Evolutionary conservation across 192 early-diverging fungal species (phyloP), one percentile per base, ranked within the genome.

Genomic region (Podila epigama): DNA sequence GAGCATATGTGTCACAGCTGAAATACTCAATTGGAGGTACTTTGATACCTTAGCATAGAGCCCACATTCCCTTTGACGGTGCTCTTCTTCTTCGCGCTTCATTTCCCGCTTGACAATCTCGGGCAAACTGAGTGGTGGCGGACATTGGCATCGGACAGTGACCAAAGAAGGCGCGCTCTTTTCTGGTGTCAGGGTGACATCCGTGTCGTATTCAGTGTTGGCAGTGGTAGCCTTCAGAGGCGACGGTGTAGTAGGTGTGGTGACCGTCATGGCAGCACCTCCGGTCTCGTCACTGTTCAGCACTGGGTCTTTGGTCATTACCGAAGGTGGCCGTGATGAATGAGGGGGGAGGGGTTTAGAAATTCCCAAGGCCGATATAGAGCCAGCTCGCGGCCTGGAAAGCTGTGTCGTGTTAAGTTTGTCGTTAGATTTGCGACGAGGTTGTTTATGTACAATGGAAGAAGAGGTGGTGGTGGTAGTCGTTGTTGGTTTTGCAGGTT

Each of bases 21-120:
- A 3, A 53, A 20, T 15, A 28, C 9, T 31, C 53, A 8, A 33
- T 15, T 16, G n/a, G 33, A 55, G 11, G 18, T n/a, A 32, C 16
- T 20, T 18, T 55, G 29, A 22, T 75, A 75, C 72, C 72, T 75
- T 75, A 16, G 51, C 16, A 39, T 75, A 75, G 28, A 75, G 72
- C 12, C 51, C 65, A 29, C 65, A 66, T 54, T 75, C 72, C 13
- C 65, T 22, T 3, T 68, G 33, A 10, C 65, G 72, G 37, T 75
- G 72, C 28, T 75, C 72, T 18, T 52, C 53, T 28, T 75, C 72
- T 13, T 51, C 52, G 3, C 51, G 59, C 60, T 50, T 62, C 72
- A 75, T 67, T 33, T 75, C 65, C 16, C 9, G 58, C 39, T 75
- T 67, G 12, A 75, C 65, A 34, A 63, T 62, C 53, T 75, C 72